These are phyloP conservation scores for Nemania diffusa DNA, from an alignment of 2,329 filamentous ascomycete genomes.

Conservation along the genomic window DNA sequence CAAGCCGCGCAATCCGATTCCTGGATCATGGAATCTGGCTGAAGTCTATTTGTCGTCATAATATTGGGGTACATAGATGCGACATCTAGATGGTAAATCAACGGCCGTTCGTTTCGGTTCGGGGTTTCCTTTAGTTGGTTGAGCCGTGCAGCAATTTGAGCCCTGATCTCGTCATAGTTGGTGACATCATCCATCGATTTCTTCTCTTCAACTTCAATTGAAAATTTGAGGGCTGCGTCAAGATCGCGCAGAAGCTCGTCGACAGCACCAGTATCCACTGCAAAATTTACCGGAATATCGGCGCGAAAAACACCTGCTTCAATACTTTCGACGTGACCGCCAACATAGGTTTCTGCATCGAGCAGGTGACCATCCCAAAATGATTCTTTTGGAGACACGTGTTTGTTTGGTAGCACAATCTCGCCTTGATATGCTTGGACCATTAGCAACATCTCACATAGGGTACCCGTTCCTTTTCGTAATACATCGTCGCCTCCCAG, in stretches of 20 bases:
- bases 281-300: conserved; percentile 95
- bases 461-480: conserved; percentile 94
- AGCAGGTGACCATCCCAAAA: conserved; percentile 98
- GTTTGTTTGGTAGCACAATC: conserved; percentile 96
- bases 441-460: conserved; percentile 99
- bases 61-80: conserved; percentile 99
- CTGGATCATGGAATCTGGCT: conserved; percentile 98
- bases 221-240: conserved; percentile 89
- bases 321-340: conserved; percentile 98
- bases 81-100: conserved; percentile 98
- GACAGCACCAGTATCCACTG: conserved; percentile 86
- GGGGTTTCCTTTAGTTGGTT: conserved; percentile 81
- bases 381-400: conserved; percentile 86
- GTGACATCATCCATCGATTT: conserved; percentile 81
- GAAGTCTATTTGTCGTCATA: conserved; percentile 98
- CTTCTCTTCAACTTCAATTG: conserved; percentile 84
- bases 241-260: conserved; percentile 89
- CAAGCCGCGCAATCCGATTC: conserved; percentile 97
- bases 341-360: conserved; percentile 97
- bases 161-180: conserved; percentile 86
- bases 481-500: conserved; percentile 91
- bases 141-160: conserved; percentile 79
- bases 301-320: conserved; percentile 96
- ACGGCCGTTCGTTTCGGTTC: conserved; percentile 83
- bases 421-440: conserved; percentile 93